A percentile compares a stretch with the other conserved stretches of the same genome.
phyloP scores from a whole-genome alignment of 2,329 filamentous ascomycete species.

The Bipolaris zeicola region DNA sequence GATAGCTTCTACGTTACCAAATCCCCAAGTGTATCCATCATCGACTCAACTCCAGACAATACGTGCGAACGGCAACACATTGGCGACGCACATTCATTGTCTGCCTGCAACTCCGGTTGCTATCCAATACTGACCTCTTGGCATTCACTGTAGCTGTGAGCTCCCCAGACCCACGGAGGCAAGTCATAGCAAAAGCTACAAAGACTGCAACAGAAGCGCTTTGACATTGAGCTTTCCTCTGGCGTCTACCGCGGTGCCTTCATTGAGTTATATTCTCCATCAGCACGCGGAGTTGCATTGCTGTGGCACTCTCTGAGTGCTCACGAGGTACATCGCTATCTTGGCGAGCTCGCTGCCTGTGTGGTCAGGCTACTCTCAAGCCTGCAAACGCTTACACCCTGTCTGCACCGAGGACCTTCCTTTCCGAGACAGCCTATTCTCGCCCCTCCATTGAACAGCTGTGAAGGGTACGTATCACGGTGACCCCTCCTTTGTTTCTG shows the following conservation, averaged over 20 bases:
- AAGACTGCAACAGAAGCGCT: constrained; percentile 1
- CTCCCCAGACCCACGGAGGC: not conserved
- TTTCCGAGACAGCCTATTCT: not conserved
- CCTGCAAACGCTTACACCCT: constrained; percentile 8
- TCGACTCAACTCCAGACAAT: not conserved
- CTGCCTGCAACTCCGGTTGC: not conserved
- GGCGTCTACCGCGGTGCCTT: constrained; percentile 3
- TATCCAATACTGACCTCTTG: not conserved
- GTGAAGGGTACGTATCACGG: constrained; percentile 7
- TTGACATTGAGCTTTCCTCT: not conserved
- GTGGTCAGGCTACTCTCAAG: constrained; percentile 1
- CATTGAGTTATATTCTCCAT: constrained; percentile 1
- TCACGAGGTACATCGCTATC: constrained; percentile 7
- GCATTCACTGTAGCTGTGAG: not conserved
- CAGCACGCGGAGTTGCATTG: not conserved
- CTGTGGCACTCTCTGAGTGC: constrained; percentile 4
- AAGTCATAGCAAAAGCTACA: not conserved
- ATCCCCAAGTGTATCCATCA: too few relatives aligned
- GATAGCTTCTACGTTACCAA: not conserved
- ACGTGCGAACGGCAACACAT: not conserved
- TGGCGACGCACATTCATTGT: not conserved
- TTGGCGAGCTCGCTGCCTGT: not conserved
- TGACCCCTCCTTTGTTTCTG: not conserved
- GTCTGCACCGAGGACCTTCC: not conserved
- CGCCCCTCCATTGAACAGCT: not conserved